These are phyloP conservation scores for Nicotiana tabacum DNA, from an alignment of 257 asterid species.

Conservation along the genomic window DNA sequence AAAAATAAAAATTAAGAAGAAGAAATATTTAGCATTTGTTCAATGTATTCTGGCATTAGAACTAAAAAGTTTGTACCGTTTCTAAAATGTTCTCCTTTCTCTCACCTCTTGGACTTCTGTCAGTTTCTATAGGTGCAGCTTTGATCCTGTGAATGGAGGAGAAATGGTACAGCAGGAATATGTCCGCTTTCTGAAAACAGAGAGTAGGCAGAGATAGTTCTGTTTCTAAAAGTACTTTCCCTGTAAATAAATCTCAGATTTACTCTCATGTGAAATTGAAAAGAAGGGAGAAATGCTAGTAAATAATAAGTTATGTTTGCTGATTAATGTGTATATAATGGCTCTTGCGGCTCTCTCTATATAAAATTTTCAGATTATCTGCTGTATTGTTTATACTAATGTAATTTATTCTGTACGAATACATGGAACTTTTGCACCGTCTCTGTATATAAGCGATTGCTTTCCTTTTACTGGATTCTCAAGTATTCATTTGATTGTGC, in stretches of 20 bases:
- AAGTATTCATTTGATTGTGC: not conserved
- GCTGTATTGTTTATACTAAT: not conserved
- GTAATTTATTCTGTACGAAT: not conserved
- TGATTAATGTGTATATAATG: not conserved
- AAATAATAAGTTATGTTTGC: not conserved
- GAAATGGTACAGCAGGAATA: slow-evolving; percentile 77
- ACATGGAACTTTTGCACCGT: not conserved
- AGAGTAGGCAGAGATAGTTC: slow-evolving; percentile 38
- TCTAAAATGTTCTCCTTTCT: not conserved
- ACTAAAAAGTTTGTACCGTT: not conserved
- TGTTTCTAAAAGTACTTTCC: not conserved
- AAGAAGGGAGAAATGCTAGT: not conserved
- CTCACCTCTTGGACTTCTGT: slow-evolving; percentile 8
- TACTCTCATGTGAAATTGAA: not conserved
- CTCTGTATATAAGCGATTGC: not conserved
- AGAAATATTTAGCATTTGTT: not conserved
- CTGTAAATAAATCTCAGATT: not conserved
- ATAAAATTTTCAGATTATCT: not conserved
- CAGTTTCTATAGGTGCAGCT: slow-evolving; percentile 84
- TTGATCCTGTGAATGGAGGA: slow-evolving; percentile 83
- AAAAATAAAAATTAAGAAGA: no score
- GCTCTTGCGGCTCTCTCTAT: not conserved
- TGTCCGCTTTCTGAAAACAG: slow-evolving; percentile 60
- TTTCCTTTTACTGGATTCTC: not conserved
- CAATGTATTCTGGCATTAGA: not conserved